A percentile compares a stretch with the other conserved stretches of the same genome.
phyloP scores from a whole-genome alignment of 441 rosid species.

The Pelargonium fulgidum region DNA sequence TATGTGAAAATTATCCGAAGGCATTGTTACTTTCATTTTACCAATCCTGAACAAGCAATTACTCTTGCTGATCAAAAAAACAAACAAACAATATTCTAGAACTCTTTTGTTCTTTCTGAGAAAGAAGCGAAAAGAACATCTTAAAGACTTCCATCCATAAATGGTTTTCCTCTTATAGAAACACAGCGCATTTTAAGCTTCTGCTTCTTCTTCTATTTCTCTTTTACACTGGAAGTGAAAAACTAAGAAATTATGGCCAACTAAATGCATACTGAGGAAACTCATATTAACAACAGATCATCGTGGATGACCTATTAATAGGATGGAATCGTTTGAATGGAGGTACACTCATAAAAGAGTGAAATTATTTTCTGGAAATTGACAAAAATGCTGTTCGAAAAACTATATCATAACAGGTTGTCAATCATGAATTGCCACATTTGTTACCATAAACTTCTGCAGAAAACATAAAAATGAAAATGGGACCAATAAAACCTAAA shows the following conservation, averaged over 20 bases:
- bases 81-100: neutral
- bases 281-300: neutral
- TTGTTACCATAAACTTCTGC: neutral
- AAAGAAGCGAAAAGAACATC: neutral
- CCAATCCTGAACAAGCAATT: no score
- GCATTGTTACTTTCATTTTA: no score
- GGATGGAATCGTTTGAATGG: neutral
- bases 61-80: no score
- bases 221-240: neutral
- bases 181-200: neutral
- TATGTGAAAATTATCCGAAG: neutral
- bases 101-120: neutral
- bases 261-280: neutral
- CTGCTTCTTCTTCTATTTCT: no score
- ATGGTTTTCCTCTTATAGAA: neutral
- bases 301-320: no score
- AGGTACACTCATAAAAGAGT: neutral
- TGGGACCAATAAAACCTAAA: neutral
- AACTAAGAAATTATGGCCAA: neutral
- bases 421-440: neutral
- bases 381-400: neutral
- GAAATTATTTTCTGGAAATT: neutral
- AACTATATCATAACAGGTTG: neutral
- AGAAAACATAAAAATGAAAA: neutral
- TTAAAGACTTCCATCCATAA: neutral